These are phyloP conservation scores for Halophytophthora polymorphica DNA, from an alignment of 352 stramenopile species.

Conservation along the genomic window DNA sequence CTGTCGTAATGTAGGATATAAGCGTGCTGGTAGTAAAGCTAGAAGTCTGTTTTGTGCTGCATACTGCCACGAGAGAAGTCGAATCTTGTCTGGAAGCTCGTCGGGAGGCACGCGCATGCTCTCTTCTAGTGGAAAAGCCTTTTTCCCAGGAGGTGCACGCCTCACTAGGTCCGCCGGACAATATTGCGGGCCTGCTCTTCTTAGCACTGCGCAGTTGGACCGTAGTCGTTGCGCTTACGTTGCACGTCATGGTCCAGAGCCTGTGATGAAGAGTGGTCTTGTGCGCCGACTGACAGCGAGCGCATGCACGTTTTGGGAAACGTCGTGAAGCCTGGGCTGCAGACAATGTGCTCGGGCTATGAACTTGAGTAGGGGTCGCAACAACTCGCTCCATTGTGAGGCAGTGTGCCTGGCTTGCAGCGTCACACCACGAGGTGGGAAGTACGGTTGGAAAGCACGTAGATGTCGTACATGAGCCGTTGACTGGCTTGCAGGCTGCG, in stretches of 20 bases:
- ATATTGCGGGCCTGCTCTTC: neutral
- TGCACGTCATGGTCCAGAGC: too few relatives aligned
- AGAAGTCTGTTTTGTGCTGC: neutral
- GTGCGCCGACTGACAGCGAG: neutral
- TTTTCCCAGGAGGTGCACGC: neutral
- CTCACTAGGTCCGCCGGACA: neutral
- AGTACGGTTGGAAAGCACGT: neutral
- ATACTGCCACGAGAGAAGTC: too few relatives aligned
- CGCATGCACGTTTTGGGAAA: neutral
- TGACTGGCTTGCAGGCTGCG: conserved; percentile 37
- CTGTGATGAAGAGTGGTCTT: neutral
- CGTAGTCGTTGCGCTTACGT: neutral
- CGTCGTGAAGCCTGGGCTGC: neutral
- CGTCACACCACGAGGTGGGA: conserved; percentile 2
- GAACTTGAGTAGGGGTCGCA: neutral
- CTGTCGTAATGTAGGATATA: neutral
- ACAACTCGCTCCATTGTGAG: neutral
- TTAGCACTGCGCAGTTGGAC: neutral
- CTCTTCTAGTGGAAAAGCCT: neutral
- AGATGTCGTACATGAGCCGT: conserved; percentile 5
- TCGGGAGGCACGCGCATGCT: too few relatives aligned
- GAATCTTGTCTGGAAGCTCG: too few relatives aligned
- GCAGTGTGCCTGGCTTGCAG: neutral
- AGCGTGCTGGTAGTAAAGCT: neutral
- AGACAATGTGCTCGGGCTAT: neutral